Evolutionary conservation across 345 rosid genomes (phyloP).

Genomic region (Ricinus communis): DNA sequence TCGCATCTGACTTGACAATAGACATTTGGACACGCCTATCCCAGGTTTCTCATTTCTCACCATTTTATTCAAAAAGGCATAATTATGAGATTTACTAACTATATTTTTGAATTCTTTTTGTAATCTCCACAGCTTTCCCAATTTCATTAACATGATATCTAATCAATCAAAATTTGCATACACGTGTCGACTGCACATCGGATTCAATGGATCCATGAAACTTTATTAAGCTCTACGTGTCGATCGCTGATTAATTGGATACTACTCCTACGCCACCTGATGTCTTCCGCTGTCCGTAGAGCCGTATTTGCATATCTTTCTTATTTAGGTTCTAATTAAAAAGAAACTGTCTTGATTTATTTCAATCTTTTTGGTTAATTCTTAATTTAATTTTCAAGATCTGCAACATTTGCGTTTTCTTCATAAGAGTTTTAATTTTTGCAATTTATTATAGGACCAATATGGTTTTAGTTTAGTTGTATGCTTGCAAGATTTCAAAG

Average conservation of each 20-base stretch:
- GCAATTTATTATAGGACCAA: no score
- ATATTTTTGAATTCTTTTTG: neutral
- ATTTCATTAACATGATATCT: neutral
- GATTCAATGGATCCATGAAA: neutral
- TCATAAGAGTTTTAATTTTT: no score
- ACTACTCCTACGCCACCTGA: neutral
- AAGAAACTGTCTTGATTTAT: no score
- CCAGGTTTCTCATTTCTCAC: neutral
- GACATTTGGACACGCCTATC: neutral
- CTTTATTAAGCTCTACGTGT: neutral
- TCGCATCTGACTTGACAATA: neutral
- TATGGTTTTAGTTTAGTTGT: no score
- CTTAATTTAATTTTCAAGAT: no score
- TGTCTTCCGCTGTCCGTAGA: no score
- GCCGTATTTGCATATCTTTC: no score
- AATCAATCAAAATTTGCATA: neutral
- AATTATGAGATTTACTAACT: neutral
- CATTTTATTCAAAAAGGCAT: neutral
- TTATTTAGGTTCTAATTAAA: no score
- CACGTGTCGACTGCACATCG: neutral
- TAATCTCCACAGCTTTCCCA: neutral
- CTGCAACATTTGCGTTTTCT: no score
- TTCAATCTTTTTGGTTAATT: neutral
- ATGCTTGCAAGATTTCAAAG: no score
- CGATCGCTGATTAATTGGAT: neutral